Conservation (phyloP, 2,329 filamentous ascomycete genomes). For the Diaporthe velutina region DNA sequence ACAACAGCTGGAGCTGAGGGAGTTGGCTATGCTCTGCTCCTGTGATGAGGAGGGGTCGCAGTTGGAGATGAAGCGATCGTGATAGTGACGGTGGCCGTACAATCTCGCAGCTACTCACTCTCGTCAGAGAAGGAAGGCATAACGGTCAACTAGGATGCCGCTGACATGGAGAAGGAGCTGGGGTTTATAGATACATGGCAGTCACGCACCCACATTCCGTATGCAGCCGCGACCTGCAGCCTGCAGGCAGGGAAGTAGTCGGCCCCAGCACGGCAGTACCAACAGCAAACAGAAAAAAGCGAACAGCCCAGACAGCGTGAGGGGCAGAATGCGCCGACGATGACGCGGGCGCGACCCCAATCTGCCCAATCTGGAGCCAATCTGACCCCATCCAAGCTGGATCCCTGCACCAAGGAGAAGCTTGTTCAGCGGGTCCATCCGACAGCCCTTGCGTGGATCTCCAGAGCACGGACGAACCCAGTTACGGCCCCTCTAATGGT, state of each 20-base stretch:
- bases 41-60: not conserved
- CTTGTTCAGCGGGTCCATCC: constrained; percentile 35
- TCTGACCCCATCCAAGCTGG: not conserved
- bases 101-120: not conserved
- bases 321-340: constrained; percentile 16
- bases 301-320: not conserved
- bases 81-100: not conserved
- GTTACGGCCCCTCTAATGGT: constrained; percentile 36
- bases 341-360: not conserved
- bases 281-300: not conserved
- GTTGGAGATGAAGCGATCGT: not conserved
- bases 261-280: not conserved
- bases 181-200: not conserved
- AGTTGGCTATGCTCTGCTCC: not conserved
- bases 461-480: constrained; percentile 4
- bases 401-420: constrained; percentile 23
- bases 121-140: not conserved
- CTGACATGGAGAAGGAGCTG: not conserved
- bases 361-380: not conserved
- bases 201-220: not conserved
- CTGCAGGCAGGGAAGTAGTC: constrained; percentile 5
- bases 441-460: not conserved
- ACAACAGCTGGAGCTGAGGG: not conserved
- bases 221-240: not conserved
- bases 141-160: not conserved